A percentile compares a stretch with the other conserved stretches of the same genome.
Conservation (phyloP, 306 rosid species). For the Cercis canadensis region DNA sequence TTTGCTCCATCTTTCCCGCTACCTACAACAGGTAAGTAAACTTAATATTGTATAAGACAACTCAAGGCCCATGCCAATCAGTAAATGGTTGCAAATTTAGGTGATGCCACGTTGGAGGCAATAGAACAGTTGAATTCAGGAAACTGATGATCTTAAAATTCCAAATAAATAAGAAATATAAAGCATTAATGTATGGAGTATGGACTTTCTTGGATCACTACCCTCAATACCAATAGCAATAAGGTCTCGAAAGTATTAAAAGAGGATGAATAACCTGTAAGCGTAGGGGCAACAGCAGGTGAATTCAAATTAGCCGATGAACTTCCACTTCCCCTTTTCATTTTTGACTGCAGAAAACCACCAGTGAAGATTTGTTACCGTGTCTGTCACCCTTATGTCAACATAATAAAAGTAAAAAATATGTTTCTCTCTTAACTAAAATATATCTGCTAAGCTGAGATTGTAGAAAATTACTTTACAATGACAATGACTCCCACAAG, state of each 20-base stretch:
- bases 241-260: too few species aligned
- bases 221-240: too few species aligned
- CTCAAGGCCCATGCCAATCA: neutral
- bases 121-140: neutral
- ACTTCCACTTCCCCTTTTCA: slow-evolving; percentile 80
- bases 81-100: neutral
- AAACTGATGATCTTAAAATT: too few species aligned
- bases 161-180: too few species aligned
- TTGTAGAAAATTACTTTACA: slow-evolving; percentile 21
- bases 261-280: slow-evolving; percentile 59
- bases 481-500: slow-evolving; percentile 5
- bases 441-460: neutral
- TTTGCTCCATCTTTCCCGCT: slow-evolving; percentile 58
- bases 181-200: too few species aligned
- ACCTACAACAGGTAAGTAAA: slow-evolving; percentile 46
- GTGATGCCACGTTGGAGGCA: neutral
- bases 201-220: slow-evolving; percentile 4
- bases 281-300: slow-evolving; percentile 41
- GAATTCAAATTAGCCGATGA: slow-evolving; percentile 45
- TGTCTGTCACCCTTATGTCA: neutral
- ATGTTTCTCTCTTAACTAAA: slow-evolving; percentile 2
- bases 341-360: slow-evolving; percentile 72
- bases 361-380: slow-evolving; percentile 22
- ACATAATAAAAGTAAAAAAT: slow-evolving; percentile 23
- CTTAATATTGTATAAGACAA: neutral